A percentile compares a stretch with the other conserved stretches of the same genome.
phyloP scores from a whole-genome alignment of 2,329 filamentous ascomycete genomes.

The Apiospora marii region DNA sequence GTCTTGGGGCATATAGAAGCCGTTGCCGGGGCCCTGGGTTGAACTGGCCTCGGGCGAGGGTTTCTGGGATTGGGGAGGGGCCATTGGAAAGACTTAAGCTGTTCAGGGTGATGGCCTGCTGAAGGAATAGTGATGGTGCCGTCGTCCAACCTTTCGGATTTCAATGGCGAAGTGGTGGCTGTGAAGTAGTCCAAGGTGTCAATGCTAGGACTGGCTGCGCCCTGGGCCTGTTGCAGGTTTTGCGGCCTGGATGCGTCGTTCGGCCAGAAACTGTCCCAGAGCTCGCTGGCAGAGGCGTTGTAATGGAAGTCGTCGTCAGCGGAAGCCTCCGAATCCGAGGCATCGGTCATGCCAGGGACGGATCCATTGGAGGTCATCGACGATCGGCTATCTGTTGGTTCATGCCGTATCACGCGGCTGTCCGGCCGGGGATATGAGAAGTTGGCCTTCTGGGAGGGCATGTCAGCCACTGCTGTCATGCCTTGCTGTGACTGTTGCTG shows the following conservation, averaged over 20 bases:
- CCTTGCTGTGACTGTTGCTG: slow-evolving; percentile 13
- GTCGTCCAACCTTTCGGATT: slow-evolving; percentile 32
- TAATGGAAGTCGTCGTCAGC: slow-evolving; percentile 60
- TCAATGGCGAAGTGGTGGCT: slow-evolving; percentile 26
- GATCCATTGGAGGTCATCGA: slow-evolving; percentile 57
- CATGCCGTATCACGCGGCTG: slow-evolving; percentile 35
- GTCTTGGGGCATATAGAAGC: slow-evolving; percentile 54
- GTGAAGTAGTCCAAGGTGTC: slow-evolving; percentile 33
- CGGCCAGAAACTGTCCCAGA: slow-evolving; percentile 62
- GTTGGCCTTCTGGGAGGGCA: slow-evolving; percentile 39
- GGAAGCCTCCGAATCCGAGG: slow-evolving; percentile 60
- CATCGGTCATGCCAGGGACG: slow-evolving; percentile 58
- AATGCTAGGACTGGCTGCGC: slow-evolving; percentile 3
- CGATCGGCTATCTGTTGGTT: slow-evolving; percentile 44
- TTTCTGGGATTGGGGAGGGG: slow-evolving; percentile 19
- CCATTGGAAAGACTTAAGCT: slow-evolving; percentile 26
- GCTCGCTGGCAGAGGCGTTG: slow-evolving; percentile 51
- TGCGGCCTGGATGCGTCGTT: slow-evolving; percentile 28
- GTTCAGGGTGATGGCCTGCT: slow-evolving; percentile 26
- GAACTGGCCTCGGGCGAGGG: slow-evolving; percentile 29
- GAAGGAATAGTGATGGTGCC: slow-evolving; percentile 37
- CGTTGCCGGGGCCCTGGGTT: slow-evolving; percentile 29
- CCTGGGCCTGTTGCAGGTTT: slow-evolving; percentile 21
- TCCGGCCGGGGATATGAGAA: slow-evolving; percentile 46
- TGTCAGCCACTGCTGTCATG: slow-evolving; percentile 22